Evolutionary conservation across 108 stramenopile species (phyloP), one percentile per base, ranked within the genome.

Genomic region (Schizochytrium sp.): DNA sequence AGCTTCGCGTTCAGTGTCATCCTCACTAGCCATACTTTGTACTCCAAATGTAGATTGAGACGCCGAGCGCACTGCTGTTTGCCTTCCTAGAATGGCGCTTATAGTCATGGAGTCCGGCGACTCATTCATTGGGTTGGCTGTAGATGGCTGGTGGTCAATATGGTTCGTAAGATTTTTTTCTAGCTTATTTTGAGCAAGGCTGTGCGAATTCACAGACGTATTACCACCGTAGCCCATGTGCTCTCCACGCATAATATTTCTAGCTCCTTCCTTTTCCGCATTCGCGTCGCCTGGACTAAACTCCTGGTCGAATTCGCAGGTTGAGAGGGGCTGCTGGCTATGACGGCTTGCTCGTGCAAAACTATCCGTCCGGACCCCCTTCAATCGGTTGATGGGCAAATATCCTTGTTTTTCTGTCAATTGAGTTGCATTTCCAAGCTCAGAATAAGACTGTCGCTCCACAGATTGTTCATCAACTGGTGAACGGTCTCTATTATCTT

Each of bases 81-180:
- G 64, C 28, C 64, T 38, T 12, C 64, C 64, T 7, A 69, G 28
- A 69, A 69, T 69, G 8, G 64, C 64, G 28, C 64, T 69, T 28
- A 69, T 69, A 7, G 64, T 69, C 64, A 69, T 69, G 64, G 12
- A 10, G 8, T 69, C 64, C 15, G 64, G 28, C 64, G 64, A 69
- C 42, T 44, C 42, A 7, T 38, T 38, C 7, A 44, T 13, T 38
- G 8, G 0, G 64, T 28, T 28, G 28, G 28, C 28, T 28, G 28
- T 28, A 28, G 28, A 28, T 28, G 28, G 28, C 28, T 28, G 28
- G 28, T 28, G 28, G 28, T 28, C 28, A 28, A 28, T 28, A 28
- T 28, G 28, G 28, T 28, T 28, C 28, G 28, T 28, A 28, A 28
- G 28, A 28, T 28, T 28, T 28, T 28, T 28, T 28, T 28, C 28